Evolutionary conservation across 306 rosid species (phyloP), one percentile per base, ranked within the genome.

Genomic region (Cucurbita argyrosperma): DNA sequence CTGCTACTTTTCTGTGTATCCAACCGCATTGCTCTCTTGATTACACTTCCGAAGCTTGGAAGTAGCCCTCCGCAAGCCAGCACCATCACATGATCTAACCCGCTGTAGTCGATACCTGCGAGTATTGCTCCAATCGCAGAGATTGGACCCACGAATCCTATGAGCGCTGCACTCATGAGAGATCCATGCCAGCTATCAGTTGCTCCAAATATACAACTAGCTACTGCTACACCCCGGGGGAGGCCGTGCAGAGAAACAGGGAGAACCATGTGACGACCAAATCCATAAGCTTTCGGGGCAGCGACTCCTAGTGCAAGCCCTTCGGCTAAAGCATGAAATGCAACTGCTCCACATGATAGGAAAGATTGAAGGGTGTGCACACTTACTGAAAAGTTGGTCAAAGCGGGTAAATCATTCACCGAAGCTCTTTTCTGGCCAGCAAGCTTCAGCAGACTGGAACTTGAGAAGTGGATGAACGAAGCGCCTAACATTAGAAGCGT

Each of bases 251-350:
- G 87, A 72, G 97, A 95, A 81, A 91, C 97, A 0, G 99, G 99
- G 78, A 95, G 97, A 79, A 95, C 97, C 86, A 95, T 91, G 82
- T 95, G 96, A 57, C 91, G 96, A 39, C 97, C 99, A 0, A 91
- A 92, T 51, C 97, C 99, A 60, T 90, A 90, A 23, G 99, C 99
- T 81, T 95, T 91, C 60, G 99, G 99, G 9, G 99, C 99, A 45
- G 99, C 99, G n/a, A 95, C 99, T 60, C 99, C 99, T 55, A 95
- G 82, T 1, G 97, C 99, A 60, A 95, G 96, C 62, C 99, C 99
- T 86, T 95, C 99, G 0, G 97, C 97, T 82, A 91, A 76, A 23
- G 99, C 99, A 26, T 95, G 99, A 19, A 91, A 46, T 30, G 97
- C 99, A 39, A 95, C 82, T 26, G 96, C 89, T 68, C 97, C 99